Percentiles rank a stretch among this genome's conserved stretches.
These are phyloP conservation scores for Candida tetrigidarum DNA, from an alignment of 1,139 yeast species.

Conservation along the genomic window DNA sequence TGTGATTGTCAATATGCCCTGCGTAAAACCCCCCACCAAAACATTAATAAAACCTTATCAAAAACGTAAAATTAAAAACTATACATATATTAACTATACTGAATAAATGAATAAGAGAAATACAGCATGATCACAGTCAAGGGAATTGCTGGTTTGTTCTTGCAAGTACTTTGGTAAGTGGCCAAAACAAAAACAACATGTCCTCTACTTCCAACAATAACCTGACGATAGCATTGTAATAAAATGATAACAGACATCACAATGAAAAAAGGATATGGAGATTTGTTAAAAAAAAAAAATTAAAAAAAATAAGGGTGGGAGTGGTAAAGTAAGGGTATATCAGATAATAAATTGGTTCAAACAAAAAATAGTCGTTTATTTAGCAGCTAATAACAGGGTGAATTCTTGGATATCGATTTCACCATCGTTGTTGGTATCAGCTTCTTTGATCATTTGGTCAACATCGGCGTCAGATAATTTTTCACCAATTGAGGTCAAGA, in stretches of 20 bases:
- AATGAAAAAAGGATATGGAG: no score
- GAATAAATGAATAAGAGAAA: background rate
- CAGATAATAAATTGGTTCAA: background rate
- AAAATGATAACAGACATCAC: no score
- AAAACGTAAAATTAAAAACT: no score
- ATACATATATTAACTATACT: background rate
- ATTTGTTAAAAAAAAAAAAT: no score
- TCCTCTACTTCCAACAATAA: no score
- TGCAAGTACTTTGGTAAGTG: no score
- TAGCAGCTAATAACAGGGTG: slow-evolving; percentile 70
- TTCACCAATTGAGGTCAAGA: slow-evolving; percentile 96
- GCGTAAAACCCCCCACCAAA: no score
- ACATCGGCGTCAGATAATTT: slow-evolving; percentile 95
- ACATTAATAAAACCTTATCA: background rate
- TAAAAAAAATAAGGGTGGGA: background rate
- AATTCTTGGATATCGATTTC: slow-evolving; percentile 96
- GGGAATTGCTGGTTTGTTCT: background rate
- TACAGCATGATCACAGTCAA: background rate
- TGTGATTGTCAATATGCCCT: no score
- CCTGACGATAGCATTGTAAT: no score
- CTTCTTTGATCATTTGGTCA: slow-evolving; percentile 95
- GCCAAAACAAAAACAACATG: no score
- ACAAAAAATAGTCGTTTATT: slow-evolving; percentile 27
- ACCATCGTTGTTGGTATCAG: slow-evolving; percentile 94
- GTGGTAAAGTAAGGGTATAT: background rate